Evolutionary conservation across 2,329 filamentous ascomycete species (phyloP), one percentile per base, ranked within the genome.

Genomic region (Aspergillus fructus): DNA sequence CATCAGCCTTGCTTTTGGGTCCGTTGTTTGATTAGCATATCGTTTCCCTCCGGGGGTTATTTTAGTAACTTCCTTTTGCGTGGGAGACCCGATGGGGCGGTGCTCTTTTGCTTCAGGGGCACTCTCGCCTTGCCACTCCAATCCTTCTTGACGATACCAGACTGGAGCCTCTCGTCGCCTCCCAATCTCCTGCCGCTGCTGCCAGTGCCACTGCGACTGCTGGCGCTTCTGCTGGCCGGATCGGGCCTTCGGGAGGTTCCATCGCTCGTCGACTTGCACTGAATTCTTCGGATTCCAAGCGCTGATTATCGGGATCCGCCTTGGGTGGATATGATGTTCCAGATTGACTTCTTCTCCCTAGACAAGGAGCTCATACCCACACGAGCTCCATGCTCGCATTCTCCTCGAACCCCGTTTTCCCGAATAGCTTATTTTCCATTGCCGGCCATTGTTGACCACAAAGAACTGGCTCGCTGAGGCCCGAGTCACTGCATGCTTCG

Each of bases 231-330:
- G 55, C 41, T 56, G 43, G 47, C 56, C 50, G 60, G 60, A 55
- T 56, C 51, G 42, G 46, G 46, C 34, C 51, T 55, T 30, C 42
- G 51, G 37, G 33, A 39, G 21, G 43, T 48, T 47, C 51, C 51
- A 47, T 40, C 19, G 15, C 27, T 34, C 49, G n/a, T n/a, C 19
- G 12, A 24, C 43, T 24, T 30, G n/a, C 24, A 13, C 27, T 46
- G 23, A 21, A 46, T n/a, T 12, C 13, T 46, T 27, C 52, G 42
- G 45, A 46, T 43, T 55, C 49, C 53, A 61, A 55, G 47, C 41
- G 53, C 55, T 58, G 61, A 47, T 57, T 55, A 40, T 55, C 59
- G 43, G 56, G 61, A 64, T 64, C 62, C 62, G 62, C 61, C 49
- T 27, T 19, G 45, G 30, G 62, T 63, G 62, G 62, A 47, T 63